phyloP scores from a whole-genome alignment of 768 basidiomycete species.

The Suillus sp. region DNA sequence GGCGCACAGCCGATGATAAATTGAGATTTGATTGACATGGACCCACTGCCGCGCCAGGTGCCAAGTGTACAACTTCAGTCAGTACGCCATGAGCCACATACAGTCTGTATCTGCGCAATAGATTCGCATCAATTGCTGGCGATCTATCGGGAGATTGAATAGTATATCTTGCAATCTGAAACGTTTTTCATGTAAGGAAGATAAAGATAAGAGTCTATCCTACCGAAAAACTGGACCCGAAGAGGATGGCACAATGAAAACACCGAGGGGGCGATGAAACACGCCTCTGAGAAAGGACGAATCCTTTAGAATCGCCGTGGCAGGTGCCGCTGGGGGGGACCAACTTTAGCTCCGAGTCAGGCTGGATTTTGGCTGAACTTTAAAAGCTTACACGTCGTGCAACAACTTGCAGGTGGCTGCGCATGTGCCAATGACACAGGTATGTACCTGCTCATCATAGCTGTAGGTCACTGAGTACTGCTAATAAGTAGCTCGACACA shows the following conservation, averaged over 20 bases:
- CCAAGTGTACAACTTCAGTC: neutral
- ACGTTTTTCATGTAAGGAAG: neutral
- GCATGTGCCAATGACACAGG: neutral
- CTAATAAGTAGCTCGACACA: too few relatives aligned
- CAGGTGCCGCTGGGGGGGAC: neutral
- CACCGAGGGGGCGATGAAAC: slow-evolving; percentile 2
- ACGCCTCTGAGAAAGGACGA: neutral
- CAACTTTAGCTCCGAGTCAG: neutral
- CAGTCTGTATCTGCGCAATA: neutral
- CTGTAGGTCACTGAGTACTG: too few relatives aligned
- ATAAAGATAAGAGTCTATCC: neutral
- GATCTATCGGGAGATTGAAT: neutral
- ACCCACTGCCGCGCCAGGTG: too few relatives aligned
- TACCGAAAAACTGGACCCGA: slow-evolving; percentile 2
- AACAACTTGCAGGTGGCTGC: neutral
- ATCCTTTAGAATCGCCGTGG: neutral
- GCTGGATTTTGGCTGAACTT: neutral
- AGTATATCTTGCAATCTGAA: neutral
- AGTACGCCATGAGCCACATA: neutral
- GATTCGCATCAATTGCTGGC: neutral
- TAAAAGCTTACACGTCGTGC: neutral
- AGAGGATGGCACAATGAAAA: neutral
- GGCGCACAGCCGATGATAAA: neutral
- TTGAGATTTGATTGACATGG: neutral
- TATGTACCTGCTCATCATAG: too few relatives aligned